Conservation (phyloP, 768 basidiomycete genomes). For the Suillus fuscotomentosus region DNA sequence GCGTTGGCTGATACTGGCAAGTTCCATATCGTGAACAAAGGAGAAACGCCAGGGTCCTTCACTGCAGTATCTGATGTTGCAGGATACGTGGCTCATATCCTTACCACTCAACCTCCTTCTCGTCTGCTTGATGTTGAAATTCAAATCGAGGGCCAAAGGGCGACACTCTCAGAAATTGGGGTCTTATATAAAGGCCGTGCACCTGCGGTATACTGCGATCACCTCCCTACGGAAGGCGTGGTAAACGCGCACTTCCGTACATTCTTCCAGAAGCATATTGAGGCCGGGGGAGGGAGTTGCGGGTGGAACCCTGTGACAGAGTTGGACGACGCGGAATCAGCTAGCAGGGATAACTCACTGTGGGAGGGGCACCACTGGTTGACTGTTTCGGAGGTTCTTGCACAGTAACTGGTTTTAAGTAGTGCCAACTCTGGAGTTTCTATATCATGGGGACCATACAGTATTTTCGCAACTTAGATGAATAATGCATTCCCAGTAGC, state of each 20-base stretch:
- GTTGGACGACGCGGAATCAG: conserved; percentile 2
- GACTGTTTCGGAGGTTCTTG: conserved; percentile 9
- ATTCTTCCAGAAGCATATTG: not conserved
- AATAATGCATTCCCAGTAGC: not conserved
- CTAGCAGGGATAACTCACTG: conserved; percentile 1
- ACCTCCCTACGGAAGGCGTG: conserved; percentile 3
- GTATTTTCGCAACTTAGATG: not conserved
- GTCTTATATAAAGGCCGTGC: conserved; percentile 10
- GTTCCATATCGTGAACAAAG: conserved; percentile 18
- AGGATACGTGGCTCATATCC: conserved; percentile 21
- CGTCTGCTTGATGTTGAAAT: conserved; percentile 8
- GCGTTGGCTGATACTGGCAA: conserved; percentile 16
- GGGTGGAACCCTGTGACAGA: conserved; percentile 5
- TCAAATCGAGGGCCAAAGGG: conserved; percentile 19
- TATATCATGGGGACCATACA: not conserved
- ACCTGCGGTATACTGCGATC: conserved; percentile 9
- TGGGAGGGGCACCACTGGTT: conserved; percentile 13
- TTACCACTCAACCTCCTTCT: conserved; percentile 14
- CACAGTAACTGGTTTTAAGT: not conserved
- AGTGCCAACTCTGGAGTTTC: not conserved
- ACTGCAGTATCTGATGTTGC: conserved; percentile 24
- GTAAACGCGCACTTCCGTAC: not conserved
- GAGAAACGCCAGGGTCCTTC: conserved; percentile 19
- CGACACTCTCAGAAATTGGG: conserved; percentile 10
- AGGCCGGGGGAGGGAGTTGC: not conserved